Evolutionary conservation across 2,329 filamentous ascomycete species (phyloP).

Genomic region (Colletotrichum shisoi): DNA sequence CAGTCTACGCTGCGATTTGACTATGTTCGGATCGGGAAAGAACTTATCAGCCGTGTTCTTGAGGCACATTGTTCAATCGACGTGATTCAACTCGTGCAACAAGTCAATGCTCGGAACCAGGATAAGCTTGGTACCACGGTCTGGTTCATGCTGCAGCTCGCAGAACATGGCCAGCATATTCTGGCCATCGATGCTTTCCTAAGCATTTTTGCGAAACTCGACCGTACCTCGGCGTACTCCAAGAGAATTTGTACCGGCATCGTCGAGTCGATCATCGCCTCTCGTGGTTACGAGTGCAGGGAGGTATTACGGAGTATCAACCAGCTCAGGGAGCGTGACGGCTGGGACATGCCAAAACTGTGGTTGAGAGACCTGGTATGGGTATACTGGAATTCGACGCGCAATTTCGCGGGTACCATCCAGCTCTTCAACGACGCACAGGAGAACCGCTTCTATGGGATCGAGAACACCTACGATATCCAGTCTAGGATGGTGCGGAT

Average conservation of each 20-base stretch:
- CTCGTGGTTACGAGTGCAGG: constrained; percentile 24
- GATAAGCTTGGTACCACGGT: constrained; percentile 5
- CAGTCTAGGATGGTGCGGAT: constrained; percentile 33
- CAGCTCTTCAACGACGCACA: constrained; percentile 25
- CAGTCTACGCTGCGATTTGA: background rate
- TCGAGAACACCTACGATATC: constrained; percentile 23
- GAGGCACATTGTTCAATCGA: background rate
- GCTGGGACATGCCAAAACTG: constrained; percentile 12
- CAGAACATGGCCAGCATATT: constrained; percentile 3
- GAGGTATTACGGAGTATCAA: constrained; percentile 27
- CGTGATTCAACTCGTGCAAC: constrained; percentile 9
- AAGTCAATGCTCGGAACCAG: constrained; percentile 7
- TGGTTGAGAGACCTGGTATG: constrained; percentile 23
- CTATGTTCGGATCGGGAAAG: constrained; percentile 25
- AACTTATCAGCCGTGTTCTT: constrained; percentile 15
- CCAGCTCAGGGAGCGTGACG: constrained; percentile 17
- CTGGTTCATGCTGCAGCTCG: constrained; percentile 31
- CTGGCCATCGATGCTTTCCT: constrained; percentile 36
- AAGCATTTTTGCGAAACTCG: constrained; percentile 11
- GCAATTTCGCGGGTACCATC: constrained; percentile 10
- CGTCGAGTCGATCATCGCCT: constrained; percentile 21
- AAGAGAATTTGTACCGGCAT: constrained; percentile 14
- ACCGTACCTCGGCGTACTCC: constrained; percentile 2
- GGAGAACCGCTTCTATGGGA: constrained; percentile 25
- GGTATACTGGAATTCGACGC: constrained; percentile 20